Percentiles rank a stretch among this genome's conserved stretches.
Evolutionary conservation across 768 basidiomycete genomes (phyloP).

Genomic region (Tulasnella sp.): DNA sequence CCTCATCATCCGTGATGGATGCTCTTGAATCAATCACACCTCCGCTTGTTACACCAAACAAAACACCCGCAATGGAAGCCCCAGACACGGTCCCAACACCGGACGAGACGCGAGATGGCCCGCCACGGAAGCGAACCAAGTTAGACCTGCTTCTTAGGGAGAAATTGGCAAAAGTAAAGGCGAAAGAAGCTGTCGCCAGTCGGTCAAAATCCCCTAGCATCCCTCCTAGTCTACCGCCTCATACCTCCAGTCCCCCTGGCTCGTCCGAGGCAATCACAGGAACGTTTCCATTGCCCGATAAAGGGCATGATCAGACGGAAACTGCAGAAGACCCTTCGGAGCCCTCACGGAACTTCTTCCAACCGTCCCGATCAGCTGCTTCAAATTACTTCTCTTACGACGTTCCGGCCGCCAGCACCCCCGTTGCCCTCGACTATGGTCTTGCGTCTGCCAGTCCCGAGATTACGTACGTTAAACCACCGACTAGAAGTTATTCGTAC

Average conservation of each 20-base stretch:
- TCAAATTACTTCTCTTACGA: not conserved
- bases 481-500: not conserved
- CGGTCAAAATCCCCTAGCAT: not conserved
- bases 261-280: not conserved
- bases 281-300: not conserved
- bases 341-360: not conserved
- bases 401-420: not conserved
- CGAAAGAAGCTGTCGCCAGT: not conserved
- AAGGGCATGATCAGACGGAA: not conserved
- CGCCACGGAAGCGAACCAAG: not conserved
- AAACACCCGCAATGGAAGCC: not conserved
- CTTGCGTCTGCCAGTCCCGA: not conserved
- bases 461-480: not conserved
- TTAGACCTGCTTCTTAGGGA: not conserved
- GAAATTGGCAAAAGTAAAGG: not conserved
- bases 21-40: too few species aligned
- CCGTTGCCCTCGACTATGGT: not conserved
- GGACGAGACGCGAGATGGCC: not conserved
- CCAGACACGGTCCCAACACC: not conserved
- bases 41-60: not conserved
- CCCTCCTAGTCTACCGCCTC: not conserved
- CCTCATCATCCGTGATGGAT: too few species aligned
- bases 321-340: not conserved
- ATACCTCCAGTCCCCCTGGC: not conserved
- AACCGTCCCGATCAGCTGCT: not conserved